Conservation (phyloP, 2,329 filamentous ascomycete genomes). For the Talaromyces sp. region DNA sequence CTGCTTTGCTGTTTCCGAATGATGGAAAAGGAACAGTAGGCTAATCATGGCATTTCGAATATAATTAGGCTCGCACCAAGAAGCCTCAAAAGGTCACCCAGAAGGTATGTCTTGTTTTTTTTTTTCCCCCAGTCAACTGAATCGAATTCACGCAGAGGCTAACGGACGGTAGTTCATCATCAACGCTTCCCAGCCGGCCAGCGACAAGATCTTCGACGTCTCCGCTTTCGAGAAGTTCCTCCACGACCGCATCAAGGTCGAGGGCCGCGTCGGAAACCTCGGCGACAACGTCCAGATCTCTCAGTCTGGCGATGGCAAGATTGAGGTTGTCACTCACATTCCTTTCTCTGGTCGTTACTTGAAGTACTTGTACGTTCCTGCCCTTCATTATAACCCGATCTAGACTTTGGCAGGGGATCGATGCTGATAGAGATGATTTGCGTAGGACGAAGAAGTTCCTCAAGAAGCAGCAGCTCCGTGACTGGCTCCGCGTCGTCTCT, state of each 20-base stretch:
- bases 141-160: too few relatives aligned
- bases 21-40: conserved; percentile 70
- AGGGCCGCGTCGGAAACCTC: conserved; percentile 96
- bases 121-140: too few relatives aligned
- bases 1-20: conserved; percentile 82
- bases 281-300: conserved; percentile 88
- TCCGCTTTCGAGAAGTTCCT: conserved; percentile 99
- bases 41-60: conserved; percentile 63
- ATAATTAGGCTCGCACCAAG: conserved; percentile 43
- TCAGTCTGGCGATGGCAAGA: conserved; percentile 92
- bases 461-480: conserved; percentile 99
- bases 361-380: conserved; percentile 86
- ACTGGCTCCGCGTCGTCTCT: conserved; percentile 98
- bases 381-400: too few relatives aligned
- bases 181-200: conserved; percentile 96
- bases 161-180: conserved; percentile 99
- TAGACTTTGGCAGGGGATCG: too few relatives aligned
- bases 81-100: conserved; percentile 49
- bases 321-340: conserved; percentile 95
- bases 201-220: conserved; percentile 99
- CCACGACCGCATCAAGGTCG: conserved; percentile 99
- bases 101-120: too few relatives aligned
- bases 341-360: conserved; percentile 98
- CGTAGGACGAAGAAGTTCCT: conserved; percentile 99
- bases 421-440: neutral